These are phyloP conservation scores for Castanea sativa DNA, from an alignment of 306 rosid species.

Conservation along the genomic window DNA sequence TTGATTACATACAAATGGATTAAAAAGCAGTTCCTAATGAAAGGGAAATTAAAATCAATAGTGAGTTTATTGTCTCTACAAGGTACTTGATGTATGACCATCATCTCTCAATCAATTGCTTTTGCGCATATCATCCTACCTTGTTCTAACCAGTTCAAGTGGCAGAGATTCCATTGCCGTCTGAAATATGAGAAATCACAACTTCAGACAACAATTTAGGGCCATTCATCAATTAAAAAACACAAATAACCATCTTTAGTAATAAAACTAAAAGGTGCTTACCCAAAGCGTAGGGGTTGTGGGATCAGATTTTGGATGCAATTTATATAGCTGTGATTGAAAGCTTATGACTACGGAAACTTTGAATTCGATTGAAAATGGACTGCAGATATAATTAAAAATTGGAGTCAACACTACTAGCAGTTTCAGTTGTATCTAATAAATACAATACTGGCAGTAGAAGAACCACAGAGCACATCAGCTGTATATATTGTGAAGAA, in stretches of 20 bases:
- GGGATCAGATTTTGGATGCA: constrained; percentile 70
- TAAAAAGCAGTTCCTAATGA: background rate
- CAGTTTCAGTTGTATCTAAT: background rate
- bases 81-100: constrained; percentile 1
- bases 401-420: constrained; percentile 1
- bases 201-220: constrained; percentile 6
- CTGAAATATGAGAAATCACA: constrained; percentile 37
- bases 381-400: constrained; percentile 49
- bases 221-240: constrained; percentile 11
- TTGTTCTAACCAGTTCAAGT: constrained; percentile 69
- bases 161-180: constrained; percentile 83
- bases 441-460: background rate
- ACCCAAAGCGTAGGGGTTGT: constrained; percentile 87
- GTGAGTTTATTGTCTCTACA: background rate
- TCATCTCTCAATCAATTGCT: background rate
- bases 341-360: constrained; percentile 66
- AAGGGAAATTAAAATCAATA: background rate
- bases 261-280: constrained; percentile 28
- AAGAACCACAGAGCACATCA: background rate
- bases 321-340: constrained; percentile 69
- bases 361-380: constrained; percentile 88
- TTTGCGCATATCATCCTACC: constrained; percentile 28
- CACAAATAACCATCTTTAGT: background rate
- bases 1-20: background rate
- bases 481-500: too few relatives aligned